A percentile compares a stretch with the other conserved stretches of the same genome.
These are phyloP conservation scores for Alopecurus myosuroides DNA, from an alignment of 176 grass and related monocot species.

Conservation along the genomic window DNA sequence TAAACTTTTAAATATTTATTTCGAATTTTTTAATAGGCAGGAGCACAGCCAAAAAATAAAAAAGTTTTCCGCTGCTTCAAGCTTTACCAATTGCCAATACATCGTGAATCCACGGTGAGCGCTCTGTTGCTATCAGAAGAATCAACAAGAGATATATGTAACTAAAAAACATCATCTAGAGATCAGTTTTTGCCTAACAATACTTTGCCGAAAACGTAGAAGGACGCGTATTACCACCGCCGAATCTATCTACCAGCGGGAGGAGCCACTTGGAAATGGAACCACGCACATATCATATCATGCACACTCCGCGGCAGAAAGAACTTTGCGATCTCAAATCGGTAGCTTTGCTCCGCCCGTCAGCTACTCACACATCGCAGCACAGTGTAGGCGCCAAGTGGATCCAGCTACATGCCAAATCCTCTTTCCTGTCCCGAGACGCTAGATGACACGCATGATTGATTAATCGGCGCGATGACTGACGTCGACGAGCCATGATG, in stretches of 20 bases:
- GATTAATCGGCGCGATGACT: not conserved
- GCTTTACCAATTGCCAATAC: too few species aligned
- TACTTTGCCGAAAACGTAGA: not conserved
- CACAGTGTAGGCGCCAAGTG: not conserved
- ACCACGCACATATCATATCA: not conserved
- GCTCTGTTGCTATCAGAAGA: too few species aligned
- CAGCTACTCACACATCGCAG: not conserved
- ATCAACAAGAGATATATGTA: too few species aligned
- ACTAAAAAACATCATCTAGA: too few species aligned
- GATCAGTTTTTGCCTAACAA: not conserved
- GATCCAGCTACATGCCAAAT: not conserved
- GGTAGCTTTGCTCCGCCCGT: not conserved
- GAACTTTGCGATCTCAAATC: not conserved
- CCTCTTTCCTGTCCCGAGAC: not conserved
- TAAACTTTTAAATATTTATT: too few species aligned
- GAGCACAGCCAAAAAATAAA: too few species aligned
- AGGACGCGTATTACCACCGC: not conserved
- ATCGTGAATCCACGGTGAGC: too few species aligned
- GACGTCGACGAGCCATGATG: not conserved
- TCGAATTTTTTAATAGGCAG: too few species aligned
- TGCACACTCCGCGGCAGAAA: not conserved
- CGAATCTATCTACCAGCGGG: not conserved
- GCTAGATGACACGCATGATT: not conserved
- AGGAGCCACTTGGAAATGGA: not conserved
- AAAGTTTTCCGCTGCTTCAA: too few species aligned